phyloP scores from a whole-genome alignment of 768 basidiomycete genomes.

The Kwoniella dendrophila region DNA sequence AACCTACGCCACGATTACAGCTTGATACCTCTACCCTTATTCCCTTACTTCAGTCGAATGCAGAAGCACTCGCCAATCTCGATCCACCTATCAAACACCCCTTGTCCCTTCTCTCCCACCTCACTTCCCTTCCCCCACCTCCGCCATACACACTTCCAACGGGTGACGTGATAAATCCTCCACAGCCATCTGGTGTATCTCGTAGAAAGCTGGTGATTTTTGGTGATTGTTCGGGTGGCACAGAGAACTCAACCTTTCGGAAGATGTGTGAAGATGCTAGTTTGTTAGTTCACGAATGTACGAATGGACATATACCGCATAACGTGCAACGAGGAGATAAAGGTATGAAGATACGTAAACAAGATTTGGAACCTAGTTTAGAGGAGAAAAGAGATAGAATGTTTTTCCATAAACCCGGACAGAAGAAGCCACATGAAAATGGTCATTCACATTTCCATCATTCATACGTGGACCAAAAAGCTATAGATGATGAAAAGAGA shows the following conservation, averaged over 20 bases:
- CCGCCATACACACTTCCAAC: constrained; percentile 48
- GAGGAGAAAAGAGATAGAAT: constrained; percentile 39
- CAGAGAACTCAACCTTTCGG: constrained; percentile 39
- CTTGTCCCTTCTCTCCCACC: constrained; percentile 43
- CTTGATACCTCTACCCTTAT: constrained; percentile 44
- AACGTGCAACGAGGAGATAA: constrained; percentile 70
- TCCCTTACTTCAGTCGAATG: constrained; percentile 46
- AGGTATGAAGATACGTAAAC: constrained; percentile 59
- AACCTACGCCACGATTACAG: constrained; percentile 44
- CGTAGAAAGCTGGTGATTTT: constrained; percentile 52
- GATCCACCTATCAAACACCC: constrained; percentile 50
- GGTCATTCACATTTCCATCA: constrained; percentile 1
- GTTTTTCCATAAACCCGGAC: constrained; percentile 3
- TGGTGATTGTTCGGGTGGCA: constrained; percentile 53
- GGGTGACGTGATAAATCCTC: constrained; percentile 46
- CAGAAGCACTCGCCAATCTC: constrained; percentile 34
- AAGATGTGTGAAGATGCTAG: constrained; percentile 47
- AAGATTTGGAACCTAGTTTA: constrained; percentile 64
- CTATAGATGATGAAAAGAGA: constrained; percentile 32
- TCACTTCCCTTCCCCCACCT: constrained; percentile 43
- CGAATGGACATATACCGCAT: constrained; percentile 58
- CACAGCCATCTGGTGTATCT: constrained; percentile 25
- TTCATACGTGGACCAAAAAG: constrained; percentile 19
- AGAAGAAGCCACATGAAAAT: not conserved
- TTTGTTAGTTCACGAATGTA: constrained; percentile 54